Evolutionary conservation across 768 basidiomycete species (phyloP), one percentile per base, ranked within the genome.

Genomic region (Termitomyces titanicus): DNA sequence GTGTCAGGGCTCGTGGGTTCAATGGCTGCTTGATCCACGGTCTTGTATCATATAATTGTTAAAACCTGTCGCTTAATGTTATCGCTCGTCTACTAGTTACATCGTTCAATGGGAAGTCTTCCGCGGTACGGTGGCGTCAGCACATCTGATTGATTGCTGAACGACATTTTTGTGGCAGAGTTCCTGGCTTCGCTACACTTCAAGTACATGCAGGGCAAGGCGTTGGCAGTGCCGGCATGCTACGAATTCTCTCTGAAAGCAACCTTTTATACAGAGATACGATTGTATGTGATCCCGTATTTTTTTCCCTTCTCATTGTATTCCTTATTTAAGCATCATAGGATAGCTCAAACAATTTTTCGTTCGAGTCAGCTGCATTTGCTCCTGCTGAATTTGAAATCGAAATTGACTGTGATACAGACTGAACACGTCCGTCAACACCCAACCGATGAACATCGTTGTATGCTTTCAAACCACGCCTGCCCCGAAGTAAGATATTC

Each of bases 171-270:
- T 18, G 38, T 33, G 12, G 7, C 15, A 52, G 51, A 10, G 31
- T 6, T 44, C 51, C 31, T n/a, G 51, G 22, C 20, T 52, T 52
- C 13, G 29, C 51, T 8, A 52, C 51, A n/a, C 42, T 52, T 43
- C 40, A 51, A 43, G 40, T 51, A 9, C 51, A 51, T 33, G 51
- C 27, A 33, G 51, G 40, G 22, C 39, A 44, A 20, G 13, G 22
- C 8, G 13, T 33, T 44, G 20, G 12, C 9, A 38, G 6, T 10
- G 6, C 18, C 10, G 11, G 3, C 39, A 22, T 40, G 20, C 39
- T 17, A 27, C 22, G 42, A 44, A n/a, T 20, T 44, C 24, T 5
- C 6, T 25, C 29, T n/a, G 11, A 34, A 18, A 12, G 1, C 17
- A 42, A 40, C 12, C 18, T 29, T 27, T 4, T 20, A 18, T 11